Evolutionary conservation across 257 asterid genomes (phyloP).

Genomic region (Verbascum thapsus): DNA sequence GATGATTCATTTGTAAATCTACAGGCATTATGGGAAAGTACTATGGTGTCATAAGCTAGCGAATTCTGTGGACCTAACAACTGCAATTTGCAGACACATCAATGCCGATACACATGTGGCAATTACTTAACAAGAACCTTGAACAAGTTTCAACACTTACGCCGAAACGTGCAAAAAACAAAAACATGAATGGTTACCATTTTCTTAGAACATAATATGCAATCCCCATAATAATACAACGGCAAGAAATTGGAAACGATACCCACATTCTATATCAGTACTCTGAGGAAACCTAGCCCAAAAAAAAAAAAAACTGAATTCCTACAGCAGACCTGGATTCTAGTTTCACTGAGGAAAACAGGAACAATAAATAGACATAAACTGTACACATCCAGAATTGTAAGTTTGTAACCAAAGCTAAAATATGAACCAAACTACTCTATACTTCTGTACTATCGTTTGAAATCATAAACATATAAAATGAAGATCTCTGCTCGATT

Average conservation of each 20-base stretch:
- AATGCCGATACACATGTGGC: conserved; percentile 8
- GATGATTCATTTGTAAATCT: background rate
- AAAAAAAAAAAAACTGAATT: background rate
- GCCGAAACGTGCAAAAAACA: background rate
- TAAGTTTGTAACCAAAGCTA: too few species aligned
- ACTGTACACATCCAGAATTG: too few species aligned
- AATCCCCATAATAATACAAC: background rate
- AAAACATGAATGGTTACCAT: background rate
- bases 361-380: background rate
- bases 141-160: background rate
- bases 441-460: too few species aligned
- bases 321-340: background rate
- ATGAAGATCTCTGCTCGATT: too few species aligned
- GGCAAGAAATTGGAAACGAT: background rate
- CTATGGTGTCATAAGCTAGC: background rate
- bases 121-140: conserved; percentile 7
- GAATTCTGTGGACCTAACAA: background rate
- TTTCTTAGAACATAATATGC: background rate
- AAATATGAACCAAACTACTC: too few species aligned
- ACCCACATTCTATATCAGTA: background rate
- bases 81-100: conserved; percentile 3
- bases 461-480: too few species aligned
- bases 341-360: background rate
- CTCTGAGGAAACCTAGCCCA: background rate
- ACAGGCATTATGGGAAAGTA: background rate